Percentiles rank a stretch among this genome's conserved stretches.
These are phyloP conservation scores for Pseudocercospora macadamiae DNA, from an alignment of 2,329 filamentous ascomycete genomes.

Conservation along the genomic window DNA sequence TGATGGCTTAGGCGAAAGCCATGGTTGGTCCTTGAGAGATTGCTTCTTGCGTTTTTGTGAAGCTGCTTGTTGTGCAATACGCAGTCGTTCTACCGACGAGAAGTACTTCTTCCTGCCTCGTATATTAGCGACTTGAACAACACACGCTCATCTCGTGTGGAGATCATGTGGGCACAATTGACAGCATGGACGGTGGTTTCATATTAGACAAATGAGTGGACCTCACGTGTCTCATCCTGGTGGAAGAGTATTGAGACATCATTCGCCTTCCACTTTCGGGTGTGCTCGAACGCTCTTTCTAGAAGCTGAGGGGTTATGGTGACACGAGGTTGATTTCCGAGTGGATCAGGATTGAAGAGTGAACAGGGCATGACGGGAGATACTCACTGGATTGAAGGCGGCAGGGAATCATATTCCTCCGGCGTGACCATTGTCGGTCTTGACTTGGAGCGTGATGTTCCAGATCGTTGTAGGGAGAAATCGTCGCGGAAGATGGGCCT, in stretches of 20 bases:
- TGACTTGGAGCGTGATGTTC: constrained; percentile 12
- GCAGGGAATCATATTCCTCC: constrained; percentile 47
- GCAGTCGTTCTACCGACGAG: constrained; percentile 70
- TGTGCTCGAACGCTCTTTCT: constrained; percentile 1
- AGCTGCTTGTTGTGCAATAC: constrained; percentile 60
- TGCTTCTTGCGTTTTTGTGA: constrained; percentile 36
- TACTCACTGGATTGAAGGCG: constrained; percentile 49
- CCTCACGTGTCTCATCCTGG: constrained; percentile 1
- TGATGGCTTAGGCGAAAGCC: constrained; percentile 31
- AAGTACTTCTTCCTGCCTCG: constrained; percentile 65
- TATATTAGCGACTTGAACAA: constrained; percentile 21
- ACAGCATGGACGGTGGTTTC: constrained; percentile 18
- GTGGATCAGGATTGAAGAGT: constrained; percentile 1
- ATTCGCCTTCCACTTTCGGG: background rate
- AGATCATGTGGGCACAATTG: constrained; percentile 11
- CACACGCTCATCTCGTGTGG: constrained; percentile 1
- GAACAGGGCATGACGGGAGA: constrained; percentile 1
- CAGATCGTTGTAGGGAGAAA: background rate
- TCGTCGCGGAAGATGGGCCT: background rate
- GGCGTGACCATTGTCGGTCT: constrained; percentile 32
- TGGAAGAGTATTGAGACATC: background rate
- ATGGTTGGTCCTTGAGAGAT: constrained; percentile 18
- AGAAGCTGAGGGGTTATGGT: background rate
- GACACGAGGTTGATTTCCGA: background rate
- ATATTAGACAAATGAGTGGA: constrained; percentile 8